phyloP scores from a whole-genome alignment of 163 green algal genomes.

The Chlorella variabilis region DNA sequence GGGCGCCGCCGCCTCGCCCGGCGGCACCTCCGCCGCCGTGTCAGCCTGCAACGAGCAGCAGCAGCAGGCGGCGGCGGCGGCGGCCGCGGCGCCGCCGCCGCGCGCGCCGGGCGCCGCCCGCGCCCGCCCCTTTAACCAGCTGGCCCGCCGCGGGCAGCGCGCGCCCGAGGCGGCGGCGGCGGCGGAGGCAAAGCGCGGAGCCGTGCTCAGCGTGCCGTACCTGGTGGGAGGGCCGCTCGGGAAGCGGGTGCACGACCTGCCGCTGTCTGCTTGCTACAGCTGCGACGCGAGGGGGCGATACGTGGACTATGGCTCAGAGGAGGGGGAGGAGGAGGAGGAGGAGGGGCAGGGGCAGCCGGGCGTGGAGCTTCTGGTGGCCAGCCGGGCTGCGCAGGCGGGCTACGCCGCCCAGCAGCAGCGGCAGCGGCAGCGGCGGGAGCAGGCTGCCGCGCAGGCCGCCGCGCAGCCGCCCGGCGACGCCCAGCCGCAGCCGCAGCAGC shows the following conservation, averaged over 20 bases:
- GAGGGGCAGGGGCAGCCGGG: not conserved
- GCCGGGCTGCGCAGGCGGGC: not conserved
- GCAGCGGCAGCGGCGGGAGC: not conserved
- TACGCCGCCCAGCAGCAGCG: not conserved
- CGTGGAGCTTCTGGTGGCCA: not conserved
- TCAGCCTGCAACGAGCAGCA: not conserved
- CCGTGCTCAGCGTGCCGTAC: constrained; percentile 65
- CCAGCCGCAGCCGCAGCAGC: not conserved
- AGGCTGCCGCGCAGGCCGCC: not conserved
- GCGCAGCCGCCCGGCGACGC: no score
- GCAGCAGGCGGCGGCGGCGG: not conserved
- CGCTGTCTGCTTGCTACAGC: not conserved
- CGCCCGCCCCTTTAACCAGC: constrained; percentile 49
- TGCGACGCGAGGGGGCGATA: no score
- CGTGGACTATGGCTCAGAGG: not conserved
- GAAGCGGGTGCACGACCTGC: not conserved
- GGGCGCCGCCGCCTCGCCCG: not conserved
- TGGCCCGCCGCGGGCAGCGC: constrained; percentile 55
- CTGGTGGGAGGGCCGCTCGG: constrained; percentile 32
- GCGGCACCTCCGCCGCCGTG: not conserved
- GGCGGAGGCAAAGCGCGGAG: constrained; percentile 65
- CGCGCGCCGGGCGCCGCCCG: constrained; percentile 1
- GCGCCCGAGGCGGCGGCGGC: constrained; percentile 70
- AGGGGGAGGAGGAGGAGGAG: not conserved
- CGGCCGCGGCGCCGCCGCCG: not conserved